Evolutionary conservation across 2,329 filamentous ascomycete species (phyloP), one percentile per base, ranked within the genome.

Genomic region (Fusarium cicatricum): DNA sequence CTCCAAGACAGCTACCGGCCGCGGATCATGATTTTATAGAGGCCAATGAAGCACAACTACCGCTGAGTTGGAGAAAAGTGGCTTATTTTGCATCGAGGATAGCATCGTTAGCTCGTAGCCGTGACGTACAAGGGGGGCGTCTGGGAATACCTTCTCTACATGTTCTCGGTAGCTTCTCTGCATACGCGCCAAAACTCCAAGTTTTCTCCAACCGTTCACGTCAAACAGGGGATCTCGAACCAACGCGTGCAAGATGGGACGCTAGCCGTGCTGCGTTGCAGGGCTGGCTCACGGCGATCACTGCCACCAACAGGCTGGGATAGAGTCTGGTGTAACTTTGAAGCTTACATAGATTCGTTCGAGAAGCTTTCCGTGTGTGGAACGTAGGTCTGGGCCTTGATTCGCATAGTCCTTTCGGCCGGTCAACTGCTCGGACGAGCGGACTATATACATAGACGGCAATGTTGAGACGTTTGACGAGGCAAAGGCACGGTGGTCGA

Each of bases 181-280:
- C 44, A 45, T 43, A 48, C 19, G 23, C 19, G 23, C 16, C 36
- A 23, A 49, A 47, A 51, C 52, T 54, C 53, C 48, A 46, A 48
- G 39, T 47, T 53, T 26, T 60, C 54, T 44, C 57, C 53, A 60
- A 58, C 33, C 5, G 57, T 54, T 58, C 57, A 28, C 34, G 31
- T 15, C 10, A 11, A 16, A 29, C 17, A 34, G 36, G 39, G 29
- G 52, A 3, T 14, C 8, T 32, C 14, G 11, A 26, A n/a, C 14
- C 29, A 8, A 7, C 5, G 29, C 14, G 33, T 5, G 14, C 15
- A 23, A n/a, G 16, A 40, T 31, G 31, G 19, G 15, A 34, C 46
- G 29, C 37, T 36, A 34, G 28, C 37, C 29, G 40, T 29, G 38
- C 12, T 28, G 40, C 32, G 38, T n/a, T 28, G 23, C 11, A 32